Evolutionary conservation across 2,329 filamentous ascomycete species (phyloP).

Genomic region (Elsinoe necatrix): DNA sequence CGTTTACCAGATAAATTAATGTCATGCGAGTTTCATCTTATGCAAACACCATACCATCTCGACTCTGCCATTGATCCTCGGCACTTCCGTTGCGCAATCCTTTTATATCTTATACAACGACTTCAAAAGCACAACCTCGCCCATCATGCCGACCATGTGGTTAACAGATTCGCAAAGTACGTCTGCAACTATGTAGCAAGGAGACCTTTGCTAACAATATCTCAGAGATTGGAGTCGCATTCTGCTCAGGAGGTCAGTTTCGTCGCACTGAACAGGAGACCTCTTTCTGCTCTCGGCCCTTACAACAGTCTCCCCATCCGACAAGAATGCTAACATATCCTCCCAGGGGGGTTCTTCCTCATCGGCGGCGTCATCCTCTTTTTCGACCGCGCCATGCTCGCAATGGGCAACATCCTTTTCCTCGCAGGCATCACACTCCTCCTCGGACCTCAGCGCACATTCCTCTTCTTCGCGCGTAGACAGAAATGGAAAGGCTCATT

Average conservation of each 20-base stretch:
- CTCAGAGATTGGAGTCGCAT: slow-evolving; percentile 88
- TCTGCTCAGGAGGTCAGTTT: slow-evolving; percentile 89
- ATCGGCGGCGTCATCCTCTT: slow-evolving; percentile 91
- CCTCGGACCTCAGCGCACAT: slow-evolving; percentile 83
- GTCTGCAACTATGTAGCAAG: slow-evolving; percentile 26
- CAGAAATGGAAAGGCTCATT: slow-evolving; percentile 89
- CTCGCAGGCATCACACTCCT: slow-evolving; percentile 92
- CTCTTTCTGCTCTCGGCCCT: slow-evolving; percentile 22
- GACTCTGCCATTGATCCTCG: slow-evolving; percentile 6
- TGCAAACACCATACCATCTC: neutral
- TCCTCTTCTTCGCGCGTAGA: slow-evolving; percentile 86
- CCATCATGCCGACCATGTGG: slow-evolving; percentile 83
- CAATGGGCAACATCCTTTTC: slow-evolving; percentile 99
- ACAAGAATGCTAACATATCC: slow-evolving; percentile 18
- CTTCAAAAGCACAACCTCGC: neutral
- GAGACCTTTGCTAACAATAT: slow-evolving; percentile 18
- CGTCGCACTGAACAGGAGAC: slow-evolving; percentile 17
- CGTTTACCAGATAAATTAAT: slow-evolving; percentile 9
- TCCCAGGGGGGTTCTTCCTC: slow-evolving; percentile 81
- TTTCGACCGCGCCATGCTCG: slow-evolving; percentile 95
- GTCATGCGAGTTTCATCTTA: neutral
- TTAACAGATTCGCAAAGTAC: slow-evolving; percentile 89
- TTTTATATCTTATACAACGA: neutral
- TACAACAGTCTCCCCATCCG: slow-evolving; percentile 8
- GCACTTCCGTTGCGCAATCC: neutral